Percentiles rank a stretch among this genome's conserved stretches.
Evolutionary conservation across 179 eudicot genomes (phyloP).

Genomic region (Silene coronaria): DNA sequence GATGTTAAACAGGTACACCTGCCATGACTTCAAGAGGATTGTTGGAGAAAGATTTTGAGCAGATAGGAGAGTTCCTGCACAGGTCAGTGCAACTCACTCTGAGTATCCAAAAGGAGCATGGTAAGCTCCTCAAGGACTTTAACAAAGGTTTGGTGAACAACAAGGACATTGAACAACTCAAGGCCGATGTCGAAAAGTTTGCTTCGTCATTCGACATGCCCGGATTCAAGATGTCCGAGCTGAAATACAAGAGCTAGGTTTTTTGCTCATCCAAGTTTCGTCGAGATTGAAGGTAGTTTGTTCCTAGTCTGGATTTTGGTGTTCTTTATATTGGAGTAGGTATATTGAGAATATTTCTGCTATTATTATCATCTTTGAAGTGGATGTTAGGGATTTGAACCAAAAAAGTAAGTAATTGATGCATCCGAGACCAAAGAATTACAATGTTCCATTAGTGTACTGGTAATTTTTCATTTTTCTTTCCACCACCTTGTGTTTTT

Average conservation of each 20-base stretch:
- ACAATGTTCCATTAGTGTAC: too few relatives aligned
- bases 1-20: conserved; percentile 60
- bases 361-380: background rate
- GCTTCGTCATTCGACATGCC: conserved; percentile 86
- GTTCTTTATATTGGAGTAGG: conserved; percentile 2
- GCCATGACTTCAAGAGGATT: conserved; percentile 99
- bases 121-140: conserved; percentile 95
- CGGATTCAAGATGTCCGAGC: conserved; percentile 66
- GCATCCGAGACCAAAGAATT: too few relatives aligned
- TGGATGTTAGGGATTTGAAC: background rate
- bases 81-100: conserved; percentile 70
- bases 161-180: conserved; percentile 80
- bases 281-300: background rate
- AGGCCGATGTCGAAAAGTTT: conserved; percentile 88
- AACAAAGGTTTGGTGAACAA: conserved; percentile 91
- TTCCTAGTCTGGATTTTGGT: conserved; percentile 6
- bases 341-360: background rate
- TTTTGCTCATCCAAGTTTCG: background rate
- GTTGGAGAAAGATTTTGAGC: conserved; percentile 94
- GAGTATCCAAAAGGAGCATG: conserved; percentile 83
- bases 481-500: too few relatives aligned
- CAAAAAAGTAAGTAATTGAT: background rate
- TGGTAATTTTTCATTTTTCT: too few relatives aligned
- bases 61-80: conserved; percentile 90
- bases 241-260: conserved; percentile 79